phyloP scores from a whole-genome alignment of 106 monocot genomes.

The Dendrobium catenatum region DNA sequence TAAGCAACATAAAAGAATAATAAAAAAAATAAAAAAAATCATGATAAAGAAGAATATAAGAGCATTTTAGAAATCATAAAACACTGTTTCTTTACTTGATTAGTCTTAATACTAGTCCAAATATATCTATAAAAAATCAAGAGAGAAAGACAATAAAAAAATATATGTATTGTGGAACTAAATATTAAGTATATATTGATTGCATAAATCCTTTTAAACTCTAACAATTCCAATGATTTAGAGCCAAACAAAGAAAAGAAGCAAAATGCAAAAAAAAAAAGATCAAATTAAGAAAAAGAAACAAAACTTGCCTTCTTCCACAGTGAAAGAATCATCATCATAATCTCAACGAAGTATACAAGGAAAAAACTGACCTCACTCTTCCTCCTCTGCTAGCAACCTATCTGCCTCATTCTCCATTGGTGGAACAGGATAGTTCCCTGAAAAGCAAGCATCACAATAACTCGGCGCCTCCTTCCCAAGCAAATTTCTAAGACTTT shows the following conservation, averaged over 20 bases:
- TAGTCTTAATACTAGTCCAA: no score
- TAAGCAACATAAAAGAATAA: no score
- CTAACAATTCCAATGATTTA: neutral
- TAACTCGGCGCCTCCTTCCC: slow-evolving; percentile 37
- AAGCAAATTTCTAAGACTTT: slow-evolving; percentile 30
- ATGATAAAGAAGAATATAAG: no score
- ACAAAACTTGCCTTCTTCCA: slow-evolving; percentile 1
- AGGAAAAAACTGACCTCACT: neutral
- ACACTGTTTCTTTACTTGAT: no score
- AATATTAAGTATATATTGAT: no score
- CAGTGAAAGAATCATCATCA: neutral
- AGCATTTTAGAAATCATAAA: no score
- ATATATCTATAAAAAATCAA: no score
- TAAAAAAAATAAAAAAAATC: no score
- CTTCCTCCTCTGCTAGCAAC: neutral
- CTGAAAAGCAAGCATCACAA: slow-evolving; percentile 69
- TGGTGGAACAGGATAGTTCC: slow-evolving; percentile 55
- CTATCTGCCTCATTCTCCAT: slow-evolving; percentile 20
- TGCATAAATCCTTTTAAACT: no score
- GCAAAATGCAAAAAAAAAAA: neutral
- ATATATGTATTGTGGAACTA: no score
- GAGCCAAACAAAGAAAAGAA: neutral
- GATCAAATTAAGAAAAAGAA: neutral
- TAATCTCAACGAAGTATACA: neutral
- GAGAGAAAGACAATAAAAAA: no score